phyloP scores from a whole-genome alignment of 352 stramenopile genomes.

The Phytophthora colocasiae region DNA sequence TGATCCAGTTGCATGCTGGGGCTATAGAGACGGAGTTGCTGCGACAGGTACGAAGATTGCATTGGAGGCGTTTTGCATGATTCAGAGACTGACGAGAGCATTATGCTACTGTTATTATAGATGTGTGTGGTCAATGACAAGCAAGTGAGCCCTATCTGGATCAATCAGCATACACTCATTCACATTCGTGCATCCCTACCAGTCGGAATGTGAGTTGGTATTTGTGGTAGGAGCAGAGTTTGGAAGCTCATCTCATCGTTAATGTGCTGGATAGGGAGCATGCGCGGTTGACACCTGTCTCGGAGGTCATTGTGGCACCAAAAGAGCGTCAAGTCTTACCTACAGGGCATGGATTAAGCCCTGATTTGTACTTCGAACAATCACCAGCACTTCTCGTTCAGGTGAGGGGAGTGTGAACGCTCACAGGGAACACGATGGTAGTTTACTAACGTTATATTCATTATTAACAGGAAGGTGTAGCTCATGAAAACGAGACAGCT shows the following conservation, averaged over 20 bases:
- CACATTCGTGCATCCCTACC: slow-evolving; percentile 66
- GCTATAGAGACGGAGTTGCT: slow-evolving; percentile 85
- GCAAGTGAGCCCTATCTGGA: slow-evolving; percentile 84
- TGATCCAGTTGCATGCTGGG: slow-evolving; percentile 89
- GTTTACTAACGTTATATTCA: too few relatives aligned
- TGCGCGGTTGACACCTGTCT: slow-evolving; percentile 71
- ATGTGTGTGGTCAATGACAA: slow-evolving; percentile 90
- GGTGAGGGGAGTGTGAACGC: slow-evolving; percentile 13
- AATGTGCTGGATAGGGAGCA: slow-evolving; percentile 50
- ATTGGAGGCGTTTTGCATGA: background rate
- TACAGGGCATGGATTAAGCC: slow-evolving; percentile 40
- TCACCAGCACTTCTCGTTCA: slow-evolving; percentile 63
- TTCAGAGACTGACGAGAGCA: background rate
- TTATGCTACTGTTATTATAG: slow-evolving; percentile 33
- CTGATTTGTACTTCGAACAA: slow-evolving; percentile 68
- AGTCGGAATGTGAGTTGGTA: slow-evolving; percentile 63
- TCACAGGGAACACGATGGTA: too few relatives aligned
- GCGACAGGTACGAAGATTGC: slow-evolving; percentile 65
- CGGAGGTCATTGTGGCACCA: slow-evolving; percentile 77
- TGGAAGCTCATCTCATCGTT: background rate
- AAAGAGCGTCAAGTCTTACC: slow-evolving; percentile 61
- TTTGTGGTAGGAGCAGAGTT: background rate
- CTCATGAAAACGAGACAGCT: slow-evolving; percentile 35
- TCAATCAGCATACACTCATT: slow-evolving; percentile 83
- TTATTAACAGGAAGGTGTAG: slow-evolving; percentile 25